A percentile compares a stretch with the other conserved stretches of the same genome.
These are phyloP conservation scores for Ganoderma meredithae DNA, from an alignment of 1,284 basidiomycete species.

Conservation along the genomic window DNA sequence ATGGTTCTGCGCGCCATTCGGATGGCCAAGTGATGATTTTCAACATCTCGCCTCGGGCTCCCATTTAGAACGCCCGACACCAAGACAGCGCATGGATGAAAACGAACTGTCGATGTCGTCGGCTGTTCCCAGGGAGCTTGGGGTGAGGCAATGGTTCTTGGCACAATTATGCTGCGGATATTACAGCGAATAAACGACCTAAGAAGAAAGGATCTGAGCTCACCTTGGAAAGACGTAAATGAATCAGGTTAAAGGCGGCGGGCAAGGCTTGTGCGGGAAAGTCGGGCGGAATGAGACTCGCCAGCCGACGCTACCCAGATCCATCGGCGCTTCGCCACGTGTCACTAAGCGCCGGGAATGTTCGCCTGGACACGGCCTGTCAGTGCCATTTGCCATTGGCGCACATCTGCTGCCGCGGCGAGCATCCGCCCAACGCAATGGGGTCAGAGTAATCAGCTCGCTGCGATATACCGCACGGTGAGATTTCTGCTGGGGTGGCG, in stretches of 20 bases:
- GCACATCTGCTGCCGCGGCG: neutral
- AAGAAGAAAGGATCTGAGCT: neutral
- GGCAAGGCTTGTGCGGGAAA: neutral
- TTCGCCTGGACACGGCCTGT: neutral
- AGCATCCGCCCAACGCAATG: neutral
- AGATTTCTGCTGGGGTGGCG: neutral
- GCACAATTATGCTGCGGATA: neutral
- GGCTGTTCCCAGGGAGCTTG: neutral
- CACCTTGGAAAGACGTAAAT: slow-evolving; percentile 2
- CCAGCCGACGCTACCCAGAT: neutral
- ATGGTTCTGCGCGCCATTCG: too few relatives aligned
- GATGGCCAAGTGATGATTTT: neutral
- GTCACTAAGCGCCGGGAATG: neutral
- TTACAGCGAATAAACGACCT: neutral
- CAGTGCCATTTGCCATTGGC: neutral
- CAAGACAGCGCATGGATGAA: neutral
- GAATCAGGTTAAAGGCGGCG: neutral
- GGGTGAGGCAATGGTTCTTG: neutral
- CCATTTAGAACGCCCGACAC: neutral
- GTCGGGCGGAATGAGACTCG: neutral
- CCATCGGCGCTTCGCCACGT: neutral
- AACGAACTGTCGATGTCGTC: neutral
- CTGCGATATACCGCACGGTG: neutral
- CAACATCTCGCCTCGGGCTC: neutral
- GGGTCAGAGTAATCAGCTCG: neutral